Percentiles rank a stretch among this genome's conserved stretches.
Conservation (phyloP, 768 basidiomycete species). For the Hydnomerulius pinastri region DNA sequence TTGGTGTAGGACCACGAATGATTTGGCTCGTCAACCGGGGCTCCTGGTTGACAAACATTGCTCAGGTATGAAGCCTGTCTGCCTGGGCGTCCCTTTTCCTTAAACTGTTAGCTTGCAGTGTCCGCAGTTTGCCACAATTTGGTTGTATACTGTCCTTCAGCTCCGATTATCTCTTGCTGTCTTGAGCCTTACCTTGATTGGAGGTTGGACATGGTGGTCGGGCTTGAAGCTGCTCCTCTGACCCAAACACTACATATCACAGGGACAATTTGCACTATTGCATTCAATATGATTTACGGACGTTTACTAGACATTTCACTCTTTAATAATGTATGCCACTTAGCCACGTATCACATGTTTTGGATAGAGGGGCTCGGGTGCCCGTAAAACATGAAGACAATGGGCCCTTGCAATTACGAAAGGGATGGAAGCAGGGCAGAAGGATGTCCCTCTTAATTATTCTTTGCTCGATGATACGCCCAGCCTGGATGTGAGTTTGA, state of each 20-base stretch:
- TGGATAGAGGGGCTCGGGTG: background rate
- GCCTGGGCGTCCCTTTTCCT: background rate
- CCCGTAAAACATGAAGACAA: background rate
- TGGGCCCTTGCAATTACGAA: background rate
- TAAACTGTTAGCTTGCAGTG: slow-evolving; percentile 42
- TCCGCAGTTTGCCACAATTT: slow-evolving; percentile 76
- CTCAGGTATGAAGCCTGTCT: slow-evolving; percentile 52
- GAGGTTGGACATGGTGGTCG: slow-evolving; percentile 63
- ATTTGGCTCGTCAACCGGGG: slow-evolving; percentile 70
- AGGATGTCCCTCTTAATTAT: slow-evolving; percentile 13
- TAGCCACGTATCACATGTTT: background rate
- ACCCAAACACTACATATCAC: slow-evolving; percentile 2
- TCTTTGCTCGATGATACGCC: slow-evolving; percentile 85
- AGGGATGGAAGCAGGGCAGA: background rate
- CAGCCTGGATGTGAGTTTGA: slow-evolving; percentile 54
- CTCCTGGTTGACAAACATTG: slow-evolving; percentile 73
- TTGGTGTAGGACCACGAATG: slow-evolving; percentile 61
- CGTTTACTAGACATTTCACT: background rate
- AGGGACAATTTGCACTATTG: background rate
- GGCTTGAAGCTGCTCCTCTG: slow-evolving; percentile 48
- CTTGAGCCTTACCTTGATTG: slow-evolving; percentile 53
- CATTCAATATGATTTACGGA: background rate
- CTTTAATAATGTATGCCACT: slow-evolving; percentile 13
- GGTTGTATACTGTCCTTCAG: slow-evolving; percentile 76
- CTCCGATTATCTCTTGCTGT: slow-evolving; percentile 65